These are phyloP conservation scores for Trypanosoma lewisi DNA, from an alignment of 208 protist species.

Conservation along the genomic window DNA sequence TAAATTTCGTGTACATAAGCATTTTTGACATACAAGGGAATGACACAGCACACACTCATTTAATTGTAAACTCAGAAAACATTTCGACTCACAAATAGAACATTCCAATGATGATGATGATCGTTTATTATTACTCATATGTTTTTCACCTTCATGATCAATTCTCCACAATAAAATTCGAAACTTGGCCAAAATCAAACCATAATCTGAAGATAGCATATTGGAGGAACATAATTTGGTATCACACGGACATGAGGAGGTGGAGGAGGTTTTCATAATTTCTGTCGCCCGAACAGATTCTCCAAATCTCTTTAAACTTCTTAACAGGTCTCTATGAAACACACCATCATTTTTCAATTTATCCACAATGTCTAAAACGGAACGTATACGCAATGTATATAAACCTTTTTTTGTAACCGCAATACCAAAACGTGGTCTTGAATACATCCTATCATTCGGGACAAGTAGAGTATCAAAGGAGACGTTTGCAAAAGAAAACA, in stretches of 20 bases:
- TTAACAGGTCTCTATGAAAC: constrained; percentile 20
- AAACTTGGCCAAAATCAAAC: constrained; percentile 25
- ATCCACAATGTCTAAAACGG: constrained; percentile 27
- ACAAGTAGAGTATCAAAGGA: constrained; percentile 9
- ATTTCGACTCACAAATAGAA: constrained; percentile 14
- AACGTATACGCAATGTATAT: constrained; percentile 14
- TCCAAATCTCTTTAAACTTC: constrained; percentile 21
- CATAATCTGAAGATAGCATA: constrained; percentile 29
- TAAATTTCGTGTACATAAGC: constrained; percentile 15
- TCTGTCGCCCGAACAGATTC: constrained; percentile 16
- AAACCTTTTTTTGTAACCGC: constrained; percentile 9
- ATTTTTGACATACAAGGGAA: constrained; percentile 17
- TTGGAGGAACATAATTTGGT: constrained; percentile 7
- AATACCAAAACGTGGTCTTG: constrained; percentile 21
- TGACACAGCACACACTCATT: constrained; percentile 8
- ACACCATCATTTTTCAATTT: constrained; percentile 18
- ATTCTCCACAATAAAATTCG: constrained; percentile 5
- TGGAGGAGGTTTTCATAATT: constrained; percentile 9
- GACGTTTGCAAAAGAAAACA: constrained; percentile 18
- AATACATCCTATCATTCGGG: constrained; percentile 16
- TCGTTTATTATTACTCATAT: not conserved
- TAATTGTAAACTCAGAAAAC: constrained; percentile 6
- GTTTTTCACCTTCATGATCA: not conserved
- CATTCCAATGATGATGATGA: not conserved
- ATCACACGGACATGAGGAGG: constrained; percentile 1